Evolutionary conservation across 768 basidiomycete genomes (phyloP).

Genomic region (Mycena leptocephala): DNA sequence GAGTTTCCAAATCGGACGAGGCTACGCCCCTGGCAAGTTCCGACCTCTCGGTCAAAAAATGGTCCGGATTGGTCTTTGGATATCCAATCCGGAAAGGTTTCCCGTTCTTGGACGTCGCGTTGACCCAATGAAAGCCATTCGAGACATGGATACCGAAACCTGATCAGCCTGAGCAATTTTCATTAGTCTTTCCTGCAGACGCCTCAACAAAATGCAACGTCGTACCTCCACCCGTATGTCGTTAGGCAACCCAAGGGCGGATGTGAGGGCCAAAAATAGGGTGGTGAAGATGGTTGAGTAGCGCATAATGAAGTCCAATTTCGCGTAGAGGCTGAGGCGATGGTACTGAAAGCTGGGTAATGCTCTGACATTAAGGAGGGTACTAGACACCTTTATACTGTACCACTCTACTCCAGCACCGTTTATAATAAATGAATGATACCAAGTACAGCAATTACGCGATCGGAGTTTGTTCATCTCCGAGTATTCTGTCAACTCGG

Average conservation of each 20-base stretch:
- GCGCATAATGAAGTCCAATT: not conserved
- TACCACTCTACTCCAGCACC: not conserved
- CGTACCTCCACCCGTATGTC: too few species aligned
- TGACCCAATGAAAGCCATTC: not conserved
- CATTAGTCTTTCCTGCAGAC: too few species aligned
- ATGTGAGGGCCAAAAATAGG: not conserved
- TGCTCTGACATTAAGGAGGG: not conserved
- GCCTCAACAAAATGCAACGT: too few species aligned
- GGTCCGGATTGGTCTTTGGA: not conserved
- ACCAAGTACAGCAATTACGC: too few species aligned
- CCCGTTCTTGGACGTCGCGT: constrained; percentile 3
- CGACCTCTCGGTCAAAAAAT: not conserved
- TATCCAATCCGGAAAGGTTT: not conserved
- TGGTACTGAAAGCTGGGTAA: not conserved
- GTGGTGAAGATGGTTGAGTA: not conserved
- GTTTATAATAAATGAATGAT: not conserved
- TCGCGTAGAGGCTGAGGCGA: not conserved
- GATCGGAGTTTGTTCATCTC: not conserved
- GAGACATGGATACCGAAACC: not conserved
- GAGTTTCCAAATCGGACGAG: not conserved
- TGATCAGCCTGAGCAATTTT: not conserved
- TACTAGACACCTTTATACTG: not conserved
- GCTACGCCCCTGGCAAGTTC: not conserved
- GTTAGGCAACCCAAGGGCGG: not conserved
- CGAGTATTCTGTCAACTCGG: not conserved